A percentile compares a stretch with the other conserved stretches of the same genome.
Conservation (phyloP, 1,284 basidiomycete species). For the Puccinia polysora region DNA sequence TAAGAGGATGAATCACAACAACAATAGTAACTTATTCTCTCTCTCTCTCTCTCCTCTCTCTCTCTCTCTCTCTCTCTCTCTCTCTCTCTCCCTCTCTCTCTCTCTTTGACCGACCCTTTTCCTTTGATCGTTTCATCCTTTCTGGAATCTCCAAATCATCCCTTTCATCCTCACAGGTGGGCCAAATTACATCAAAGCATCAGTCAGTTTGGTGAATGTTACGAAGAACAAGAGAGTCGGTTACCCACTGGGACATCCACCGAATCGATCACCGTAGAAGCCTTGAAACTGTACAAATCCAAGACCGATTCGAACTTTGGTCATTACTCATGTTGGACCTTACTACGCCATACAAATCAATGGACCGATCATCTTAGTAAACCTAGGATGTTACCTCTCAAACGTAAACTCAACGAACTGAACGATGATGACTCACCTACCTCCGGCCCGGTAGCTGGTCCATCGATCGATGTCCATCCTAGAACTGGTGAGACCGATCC, state of each 20-base stretch:
- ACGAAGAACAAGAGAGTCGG: neutral
- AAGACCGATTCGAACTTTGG: constrained; percentile 1
- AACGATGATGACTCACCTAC: neutral
- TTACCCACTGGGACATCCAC: neutral
- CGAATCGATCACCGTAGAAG: neutral
- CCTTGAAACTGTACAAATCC: neutral
- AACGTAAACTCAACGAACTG: neutral
- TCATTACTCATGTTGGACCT: constrained; percentile 9
- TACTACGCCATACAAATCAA: neutral
- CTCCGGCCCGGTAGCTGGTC: neutral
- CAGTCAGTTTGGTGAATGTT: constrained; percentile 21
- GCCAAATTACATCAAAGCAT: constrained; percentile 26
- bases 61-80: neutral
- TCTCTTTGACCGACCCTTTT: no score
- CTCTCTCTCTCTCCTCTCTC: neutral
- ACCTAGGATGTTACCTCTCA: neutral
- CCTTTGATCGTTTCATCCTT: no score
- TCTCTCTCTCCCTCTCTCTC: no score
- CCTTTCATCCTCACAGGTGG: constrained; percentile 1
- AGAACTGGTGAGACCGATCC: no score
- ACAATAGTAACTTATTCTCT: neutral
- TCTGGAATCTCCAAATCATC: no score
- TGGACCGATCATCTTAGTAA: constrained; percentile 6
- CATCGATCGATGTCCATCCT: no score
- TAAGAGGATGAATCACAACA: no score